Conservation (phyloP, 441 rosid species). For the Gossypium lobatum region DNA sequence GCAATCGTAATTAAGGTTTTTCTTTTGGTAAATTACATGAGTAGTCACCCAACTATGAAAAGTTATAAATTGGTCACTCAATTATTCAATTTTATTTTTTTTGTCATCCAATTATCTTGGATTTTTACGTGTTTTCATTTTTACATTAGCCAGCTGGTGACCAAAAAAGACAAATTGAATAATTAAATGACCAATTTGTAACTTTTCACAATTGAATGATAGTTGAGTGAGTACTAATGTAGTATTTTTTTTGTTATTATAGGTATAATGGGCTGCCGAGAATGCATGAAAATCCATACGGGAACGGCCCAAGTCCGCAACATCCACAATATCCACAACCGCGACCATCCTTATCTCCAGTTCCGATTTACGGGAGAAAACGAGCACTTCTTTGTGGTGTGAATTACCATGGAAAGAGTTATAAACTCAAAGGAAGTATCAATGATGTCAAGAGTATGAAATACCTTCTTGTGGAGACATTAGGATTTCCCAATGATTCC, state of each 20-base stretch:
- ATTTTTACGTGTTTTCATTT: no score
- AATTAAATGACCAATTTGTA: no score
- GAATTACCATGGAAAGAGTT: conserved; percentile 46
- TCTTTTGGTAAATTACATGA: neutral
- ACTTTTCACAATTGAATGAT: no score
- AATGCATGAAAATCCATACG: neutral
- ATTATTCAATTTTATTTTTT: no score
- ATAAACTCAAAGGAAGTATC: conserved; percentile 56
- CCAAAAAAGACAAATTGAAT: no score
- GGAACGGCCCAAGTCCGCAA: neutral
- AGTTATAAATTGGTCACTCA: no score
- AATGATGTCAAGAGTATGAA: conserved; percentile 70
- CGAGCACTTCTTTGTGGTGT: conserved; percentile 72
- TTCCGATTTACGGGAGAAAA: conserved; percentile 50
- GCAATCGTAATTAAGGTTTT: neutral
- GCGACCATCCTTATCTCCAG: conserved; percentile 19
- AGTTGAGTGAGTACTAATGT: no score
- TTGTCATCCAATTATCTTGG: no score
- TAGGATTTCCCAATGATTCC: conserved; percentile 60
- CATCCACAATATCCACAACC: conserved; percentile 19
- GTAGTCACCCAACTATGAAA: no score
- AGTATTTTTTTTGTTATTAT: neutral
- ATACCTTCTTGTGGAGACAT: conserved; percentile 40
- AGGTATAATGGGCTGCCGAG: neutral
- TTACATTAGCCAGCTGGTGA: no score